Evolutionary conservation across 2,329 filamentous ascomycete genomes (phyloP), one percentile per base, ranked within the genome.

Genomic region (Xylariales sp.): DNA sequence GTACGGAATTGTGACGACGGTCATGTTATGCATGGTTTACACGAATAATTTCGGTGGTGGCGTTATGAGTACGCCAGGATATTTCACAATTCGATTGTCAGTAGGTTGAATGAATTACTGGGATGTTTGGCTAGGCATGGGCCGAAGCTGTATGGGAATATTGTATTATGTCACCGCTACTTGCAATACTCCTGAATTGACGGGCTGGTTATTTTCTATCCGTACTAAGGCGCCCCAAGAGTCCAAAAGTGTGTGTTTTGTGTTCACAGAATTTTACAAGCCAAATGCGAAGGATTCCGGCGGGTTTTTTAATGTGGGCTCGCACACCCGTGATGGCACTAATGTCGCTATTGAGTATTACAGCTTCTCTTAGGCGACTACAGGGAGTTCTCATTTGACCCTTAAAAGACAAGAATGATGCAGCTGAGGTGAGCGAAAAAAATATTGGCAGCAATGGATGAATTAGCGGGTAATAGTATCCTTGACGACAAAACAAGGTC

Each of bases 401-500:
- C 3, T 48, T 48, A 4, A 18, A 14, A 52, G 30, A 10, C 36
- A 8, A 41, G 14, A 10, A 53, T 18, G 14, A 53, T 53, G 50
- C n/a, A 18, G 50, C 32, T 7, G 3, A 18, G 4, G 28, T 23
- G 7, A 8, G 36, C 16, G 36, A 23, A 23, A 48, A 6, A n/a
- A n/a, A 23, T n/a, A 23, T n/a, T 28, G 7, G 23, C 16, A 6
- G 46, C 1, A 14, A 6, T 52, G 41, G 55, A 32, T 54, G 58
- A 58, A 66, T 41, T 48, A 4, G 48, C 43, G 53, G 53, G n/a
- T 57, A 62, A 57, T 57, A 62, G 52, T 56, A 16, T 50, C 16
- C 43, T 57, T 52, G 2, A 45, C 39, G 2, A 45, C 39, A 65
- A 45, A 18, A 18, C 6, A 50, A 32, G 23, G 6, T 34, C 16